Percentiles rank a stretch among this genome's conserved stretches.
Evolutionary conservation across 169 alveolate genomes (phyloP).

Genomic region (Plasmodium malariae): DNA sequence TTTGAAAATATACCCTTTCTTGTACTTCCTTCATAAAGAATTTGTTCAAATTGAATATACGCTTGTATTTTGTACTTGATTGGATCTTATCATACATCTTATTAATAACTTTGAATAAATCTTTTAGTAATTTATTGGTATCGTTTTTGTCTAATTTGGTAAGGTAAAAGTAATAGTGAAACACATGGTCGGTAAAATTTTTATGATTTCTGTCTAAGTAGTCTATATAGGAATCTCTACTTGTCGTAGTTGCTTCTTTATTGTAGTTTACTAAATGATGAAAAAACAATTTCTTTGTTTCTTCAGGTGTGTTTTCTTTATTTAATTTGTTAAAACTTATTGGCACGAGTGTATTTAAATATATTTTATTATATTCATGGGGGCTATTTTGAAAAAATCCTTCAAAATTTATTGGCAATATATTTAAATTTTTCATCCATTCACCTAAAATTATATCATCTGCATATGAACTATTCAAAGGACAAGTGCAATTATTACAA

Average conservation of each 20-base stretch:
- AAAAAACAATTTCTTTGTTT: constrained; percentile 50
- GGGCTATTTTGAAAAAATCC: constrained; percentile 69
- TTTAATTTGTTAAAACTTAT: constrained; percentile 48
- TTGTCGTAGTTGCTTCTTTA: not conserved
- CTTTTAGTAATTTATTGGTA: not conserved
- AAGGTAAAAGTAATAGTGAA: constrained; percentile 51
- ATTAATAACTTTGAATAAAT: constrained; percentile 7
- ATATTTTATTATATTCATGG: constrained; percentile 10
- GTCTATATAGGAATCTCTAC: constrained; percentile 19
- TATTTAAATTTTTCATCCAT: constrained; percentile 42
- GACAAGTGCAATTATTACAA: constrained; percentile 30
- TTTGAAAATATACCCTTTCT: constrained; percentile 10
- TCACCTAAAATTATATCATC: constrained; percentile 40
- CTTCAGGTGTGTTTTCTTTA: constrained; percentile 26
- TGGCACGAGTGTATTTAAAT: constrained; percentile 38
- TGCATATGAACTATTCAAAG: not conserved
- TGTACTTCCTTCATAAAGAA: constrained; percentile 36
- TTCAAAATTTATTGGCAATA: constrained; percentile 67
- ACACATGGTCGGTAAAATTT: constrained; percentile 33
- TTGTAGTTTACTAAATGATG: constrained; percentile 25
- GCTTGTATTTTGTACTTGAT: constrained; percentile 11
- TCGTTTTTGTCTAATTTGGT: not conserved
- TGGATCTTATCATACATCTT: constrained; percentile 53
- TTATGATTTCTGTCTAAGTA: constrained; percentile 61
- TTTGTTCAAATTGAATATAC: constrained; percentile 25